A percentile compares a stretch with the other conserved stretches of the same genome.
These are phyloP conservation scores for Rhodotorula kratochvilovae DNA, from an alignment of 768 basidiomycete species.

Conservation along the genomic window DNA sequence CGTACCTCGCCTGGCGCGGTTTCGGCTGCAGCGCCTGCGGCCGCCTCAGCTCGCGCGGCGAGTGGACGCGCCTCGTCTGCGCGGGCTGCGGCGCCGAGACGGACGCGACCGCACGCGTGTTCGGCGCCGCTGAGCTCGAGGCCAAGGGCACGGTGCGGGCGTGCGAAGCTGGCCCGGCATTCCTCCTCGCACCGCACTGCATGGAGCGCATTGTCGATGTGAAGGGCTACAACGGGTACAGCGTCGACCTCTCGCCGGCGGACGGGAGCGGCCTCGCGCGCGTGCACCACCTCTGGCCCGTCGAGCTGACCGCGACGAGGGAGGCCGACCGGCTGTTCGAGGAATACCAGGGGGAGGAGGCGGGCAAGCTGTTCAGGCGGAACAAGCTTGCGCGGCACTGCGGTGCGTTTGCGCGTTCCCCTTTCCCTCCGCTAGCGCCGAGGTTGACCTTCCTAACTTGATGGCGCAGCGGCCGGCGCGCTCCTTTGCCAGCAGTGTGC, in stretches of 20 bases:
- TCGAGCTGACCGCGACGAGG: neutral
- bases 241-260: neutral
- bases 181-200: neutral
- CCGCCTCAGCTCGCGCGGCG: constrained; percentile 7
- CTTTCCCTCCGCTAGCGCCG: too few species aligned
- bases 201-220: too few species aligned
- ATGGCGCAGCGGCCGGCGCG: neutral
- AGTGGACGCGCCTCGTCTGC: constrained; percentile 18
- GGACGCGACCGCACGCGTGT: neutral
- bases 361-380: constrained; percentile 18
- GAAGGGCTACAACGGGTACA: neutral
- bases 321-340: constrained; percentile 22
- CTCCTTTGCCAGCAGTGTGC: constrained; percentile 32
- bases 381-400: constrained; percentile 15
- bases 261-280: neutral
- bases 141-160: neutral
- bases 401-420: neutral
- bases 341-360: constrained; percentile 19
- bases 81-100: constrained; percentile 15
- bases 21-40: constrained; percentile 29
- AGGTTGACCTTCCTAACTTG: neutral
- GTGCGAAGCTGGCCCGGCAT: too few species aligned
- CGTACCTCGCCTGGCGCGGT: constrained; percentile 7
- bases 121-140: neutral
- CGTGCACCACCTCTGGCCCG: constrained; percentile 32